These are phyloP conservation scores for Vitis labrusca DNA, from an alignment of 164 flowering plant genomes.

Conservation along the genomic window DNA sequence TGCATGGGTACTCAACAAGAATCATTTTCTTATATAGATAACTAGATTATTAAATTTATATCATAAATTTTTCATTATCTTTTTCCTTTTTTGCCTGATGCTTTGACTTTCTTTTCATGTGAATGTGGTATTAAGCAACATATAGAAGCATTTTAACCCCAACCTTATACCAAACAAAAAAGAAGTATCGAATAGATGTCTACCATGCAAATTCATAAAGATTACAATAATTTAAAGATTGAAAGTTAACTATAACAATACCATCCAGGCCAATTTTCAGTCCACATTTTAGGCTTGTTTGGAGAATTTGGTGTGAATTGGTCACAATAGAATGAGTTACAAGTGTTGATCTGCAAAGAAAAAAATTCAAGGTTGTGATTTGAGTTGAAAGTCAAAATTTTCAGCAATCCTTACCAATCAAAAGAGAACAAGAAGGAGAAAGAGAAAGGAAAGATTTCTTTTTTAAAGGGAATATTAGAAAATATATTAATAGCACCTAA, in stretches of 20 bases:
- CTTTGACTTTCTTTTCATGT: not conserved
- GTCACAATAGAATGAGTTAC: conserved; percentile 96
- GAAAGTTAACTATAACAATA: conserved; percentile 22
- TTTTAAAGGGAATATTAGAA: too few relatives aligned
- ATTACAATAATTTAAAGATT: not conserved
- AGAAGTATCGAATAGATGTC: not conserved
- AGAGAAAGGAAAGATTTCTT: not conserved
- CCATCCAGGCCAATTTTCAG: conserved; percentile 99
- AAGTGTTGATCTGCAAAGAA: conserved; percentile 84
- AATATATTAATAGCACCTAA: too few relatives aligned
- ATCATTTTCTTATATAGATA: too few relatives aligned
- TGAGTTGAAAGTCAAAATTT: not conserved
- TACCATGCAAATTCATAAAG: not conserved
- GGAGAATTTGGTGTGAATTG: conserved; percentile 70
- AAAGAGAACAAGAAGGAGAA: not conserved
- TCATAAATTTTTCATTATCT: too few relatives aligned
- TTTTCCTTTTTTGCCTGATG: too few relatives aligned
- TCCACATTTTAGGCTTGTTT: conserved; percentile 92
- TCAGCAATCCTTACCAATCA: not conserved
- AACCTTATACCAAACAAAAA: not conserved
- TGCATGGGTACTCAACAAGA: too few relatives aligned
- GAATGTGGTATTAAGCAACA: not conserved
- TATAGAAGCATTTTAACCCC: not conserved
- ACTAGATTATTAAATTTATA: too few relatives aligned
- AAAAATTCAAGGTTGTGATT: not conserved